These are phyloP conservation scores for Pelagophyceae sp. DNA, from an alignment of 352 stramenopile genomes.

Conservation along the genomic window DNA sequence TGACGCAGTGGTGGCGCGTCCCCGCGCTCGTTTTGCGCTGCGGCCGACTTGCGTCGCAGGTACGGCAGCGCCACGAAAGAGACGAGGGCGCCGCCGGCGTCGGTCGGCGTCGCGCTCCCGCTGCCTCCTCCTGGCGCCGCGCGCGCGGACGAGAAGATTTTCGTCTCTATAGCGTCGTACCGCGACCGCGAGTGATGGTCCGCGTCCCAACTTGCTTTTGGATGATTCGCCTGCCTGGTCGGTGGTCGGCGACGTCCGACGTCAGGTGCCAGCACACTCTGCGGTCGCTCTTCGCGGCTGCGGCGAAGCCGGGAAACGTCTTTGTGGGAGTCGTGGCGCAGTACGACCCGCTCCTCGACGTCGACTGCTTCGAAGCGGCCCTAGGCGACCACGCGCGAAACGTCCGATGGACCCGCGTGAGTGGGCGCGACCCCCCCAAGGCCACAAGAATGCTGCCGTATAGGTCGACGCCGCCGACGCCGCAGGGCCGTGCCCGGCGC, in stretches of 20 bases:
- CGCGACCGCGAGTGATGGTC: conserved; percentile 79
- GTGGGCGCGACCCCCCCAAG: too few relatives aligned
- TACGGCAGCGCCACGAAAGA: conserved; percentile 49
- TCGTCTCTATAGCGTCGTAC: conserved; percentile 84
- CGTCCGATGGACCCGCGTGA: conserved; percentile 12
- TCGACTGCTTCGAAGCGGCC: conserved; percentile 24
- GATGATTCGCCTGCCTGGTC: too few relatives aligned
- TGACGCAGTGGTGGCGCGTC: conserved; percentile 77
- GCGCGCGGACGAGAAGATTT: conserved; percentile 55
- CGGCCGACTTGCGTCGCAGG: not conserved
- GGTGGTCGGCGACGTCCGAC: too few relatives aligned
- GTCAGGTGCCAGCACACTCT: conserved; percentile 71
- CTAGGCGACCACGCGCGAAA: conserved; percentile 9
- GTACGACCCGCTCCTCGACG: conserved; percentile 47
- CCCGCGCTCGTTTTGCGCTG: not conserved
- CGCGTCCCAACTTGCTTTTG: too few relatives aligned
- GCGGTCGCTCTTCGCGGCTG: conserved; percentile 53
- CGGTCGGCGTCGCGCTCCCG: not conserved
- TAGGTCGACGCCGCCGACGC: conserved; percentile 61
- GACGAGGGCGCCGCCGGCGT: not conserved
- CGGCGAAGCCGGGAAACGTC: conserved; percentile 56
- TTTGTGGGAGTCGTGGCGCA: conserved; percentile 76
- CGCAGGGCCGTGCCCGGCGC: conserved; percentile 74
- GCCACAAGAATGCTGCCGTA: conserved; percentile 19
- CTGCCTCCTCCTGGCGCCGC: not conserved